These are phyloP conservation scores for Iris pallida DNA, from an alignment of 116 monocot genomes.

Conservation along the genomic window DNA sequence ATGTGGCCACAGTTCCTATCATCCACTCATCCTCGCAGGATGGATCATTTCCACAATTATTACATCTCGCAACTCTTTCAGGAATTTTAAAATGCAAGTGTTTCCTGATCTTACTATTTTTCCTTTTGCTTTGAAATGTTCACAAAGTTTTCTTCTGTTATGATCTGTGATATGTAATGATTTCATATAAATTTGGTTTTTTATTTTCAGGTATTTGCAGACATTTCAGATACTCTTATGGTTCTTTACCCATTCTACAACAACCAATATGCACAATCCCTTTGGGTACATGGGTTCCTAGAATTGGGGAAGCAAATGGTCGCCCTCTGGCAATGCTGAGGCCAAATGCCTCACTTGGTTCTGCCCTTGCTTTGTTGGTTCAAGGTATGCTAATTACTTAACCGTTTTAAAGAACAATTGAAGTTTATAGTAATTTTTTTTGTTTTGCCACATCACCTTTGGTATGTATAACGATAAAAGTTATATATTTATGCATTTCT, in stretches of 20 bases:
- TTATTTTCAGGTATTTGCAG: constrained; percentile 85
- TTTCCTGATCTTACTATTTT: not conserved
- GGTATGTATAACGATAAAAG: no score
- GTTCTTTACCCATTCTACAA: constrained; percentile 69
- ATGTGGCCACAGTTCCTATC: constrained; percentile 75
- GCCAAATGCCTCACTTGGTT: constrained; percentile 69
- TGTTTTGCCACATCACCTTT: no score
- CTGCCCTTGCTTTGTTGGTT: constrained; percentile 73
- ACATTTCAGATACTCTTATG: constrained; percentile 74
- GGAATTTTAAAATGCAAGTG: constrained; percentile 83
- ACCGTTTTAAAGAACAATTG: no score
- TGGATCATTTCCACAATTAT: constrained; percentile 73
- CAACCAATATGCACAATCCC: constrained; percentile 64
- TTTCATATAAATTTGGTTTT: not conserved
- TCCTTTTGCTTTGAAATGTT: not conserved
- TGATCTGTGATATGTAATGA: not conserved
- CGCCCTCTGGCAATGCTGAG: constrained; percentile 72
- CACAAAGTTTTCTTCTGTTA: not conserved
- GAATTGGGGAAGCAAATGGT: constrained; percentile 70
- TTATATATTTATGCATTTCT: no score
- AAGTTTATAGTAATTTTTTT: no score
- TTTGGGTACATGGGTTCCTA: constrained; percentile 82
- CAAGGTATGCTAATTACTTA: constrained; percentile 40
- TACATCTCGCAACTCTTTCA: constrained; percentile 87
- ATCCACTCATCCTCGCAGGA: constrained; percentile 66